Evolutionary conservation across 805 yeast genomes (phyloP).

Genomic region (Saccharomycopsis olivae): DNA sequence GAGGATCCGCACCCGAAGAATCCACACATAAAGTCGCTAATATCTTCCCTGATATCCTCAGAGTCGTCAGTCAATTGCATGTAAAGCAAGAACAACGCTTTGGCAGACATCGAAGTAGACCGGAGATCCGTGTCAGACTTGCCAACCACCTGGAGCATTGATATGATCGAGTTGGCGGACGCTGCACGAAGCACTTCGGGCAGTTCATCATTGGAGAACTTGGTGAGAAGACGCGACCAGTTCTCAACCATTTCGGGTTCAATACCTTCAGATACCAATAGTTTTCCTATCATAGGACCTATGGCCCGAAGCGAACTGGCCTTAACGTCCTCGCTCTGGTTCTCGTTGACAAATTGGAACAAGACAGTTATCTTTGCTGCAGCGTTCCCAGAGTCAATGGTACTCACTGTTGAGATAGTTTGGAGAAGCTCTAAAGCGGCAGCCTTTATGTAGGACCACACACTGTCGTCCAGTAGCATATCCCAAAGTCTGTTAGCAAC

Average conservation of each 20-base stretch:
- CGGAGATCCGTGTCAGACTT: not conserved
- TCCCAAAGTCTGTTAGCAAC: too few relatives aligned
- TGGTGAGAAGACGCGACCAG: slow-evolving; percentile 24
- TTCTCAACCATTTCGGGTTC: slow-evolving; percentile 17
- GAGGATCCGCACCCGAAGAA: not conserved
- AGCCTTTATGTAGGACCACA: slow-evolving; percentile 38
- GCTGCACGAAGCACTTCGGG: slow-evolving; percentile 10
- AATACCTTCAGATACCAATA: slow-evolving; percentile 8
- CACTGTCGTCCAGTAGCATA: slow-evolving; percentile 21
- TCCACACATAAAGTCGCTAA: slow-evolving; percentile 6
- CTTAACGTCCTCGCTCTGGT: slow-evolving; percentile 35
- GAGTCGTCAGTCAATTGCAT: slow-evolving; percentile 13
- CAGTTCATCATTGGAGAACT: slow-evolving; percentile 30
- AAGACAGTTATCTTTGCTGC: slow-evolving; percentile 24
- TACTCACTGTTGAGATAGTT: slow-evolving; percentile 13
- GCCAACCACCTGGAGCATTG: slow-evolving; percentile 9
- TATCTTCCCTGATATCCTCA: slow-evolving; percentile 8
- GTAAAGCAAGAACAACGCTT: slow-evolving; percentile 7
- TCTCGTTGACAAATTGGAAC: slow-evolving; percentile 23
- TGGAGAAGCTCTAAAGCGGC: slow-evolving; percentile 29
- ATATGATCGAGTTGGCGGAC: slow-evolving; percentile 5
- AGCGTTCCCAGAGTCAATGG: slow-evolving; percentile 15
- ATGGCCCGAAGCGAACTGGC: slow-evolving; percentile 40
- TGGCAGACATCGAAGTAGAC: slow-evolving; percentile 3
- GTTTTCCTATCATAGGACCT: slow-evolving; percentile 32